phyloP scores from a whole-genome alignment of 2,329 filamentous ascomycete species.

The Beauveria asiatica region DNA sequence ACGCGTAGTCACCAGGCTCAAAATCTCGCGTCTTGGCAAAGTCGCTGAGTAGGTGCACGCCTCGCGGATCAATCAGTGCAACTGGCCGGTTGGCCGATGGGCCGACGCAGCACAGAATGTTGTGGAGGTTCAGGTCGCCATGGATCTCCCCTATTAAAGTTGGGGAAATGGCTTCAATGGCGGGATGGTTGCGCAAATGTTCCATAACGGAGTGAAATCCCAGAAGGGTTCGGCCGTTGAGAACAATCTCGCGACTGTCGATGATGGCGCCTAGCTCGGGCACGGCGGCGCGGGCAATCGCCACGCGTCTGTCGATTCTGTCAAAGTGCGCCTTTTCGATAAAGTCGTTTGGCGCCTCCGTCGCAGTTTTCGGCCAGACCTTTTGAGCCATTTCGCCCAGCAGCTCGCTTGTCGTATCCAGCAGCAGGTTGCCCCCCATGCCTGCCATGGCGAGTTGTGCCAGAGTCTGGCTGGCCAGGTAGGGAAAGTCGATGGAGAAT shows the following conservation, averaged over 20 bases:
- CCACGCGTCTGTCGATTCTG: constrained; percentile 1
- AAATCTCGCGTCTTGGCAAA: constrained; percentile 3
- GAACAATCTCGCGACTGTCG: not conserved
- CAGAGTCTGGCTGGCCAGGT: constrained; percentile 5
- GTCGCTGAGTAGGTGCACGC: constrained; percentile 9
- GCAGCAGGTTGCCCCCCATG: constrained; percentile 19
- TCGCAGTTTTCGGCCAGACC: not conserved
- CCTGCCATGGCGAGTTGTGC: constrained; percentile 17
- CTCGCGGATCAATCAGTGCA: constrained; percentile 8
- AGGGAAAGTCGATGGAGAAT: constrained; percentile 8
- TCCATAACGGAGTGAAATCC: constrained; percentile 1
- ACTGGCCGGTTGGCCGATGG: not conserved
- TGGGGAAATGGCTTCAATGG: not conserved
- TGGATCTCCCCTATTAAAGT: constrained; percentile 5
- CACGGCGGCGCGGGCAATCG: constrained; percentile 3
- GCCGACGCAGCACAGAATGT: constrained; percentile 4
- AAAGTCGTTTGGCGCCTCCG: not conserved
- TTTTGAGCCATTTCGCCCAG: constrained; percentile 1
- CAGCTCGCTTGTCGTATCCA: constrained; percentile 2
- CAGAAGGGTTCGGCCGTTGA: constrained; percentile 1
- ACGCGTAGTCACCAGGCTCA: constrained; percentile 7
- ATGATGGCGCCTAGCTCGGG: constrained; percentile 1
- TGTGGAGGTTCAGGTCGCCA: constrained; percentile 9
- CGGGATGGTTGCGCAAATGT: not conserved
- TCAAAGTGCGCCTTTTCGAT: constrained; percentile 10